Evolutionary conservation across 345 rosid species (phyloP), one percentile per base, ranked within the genome.

Genomic region (Cardamine occulta): DNA sequence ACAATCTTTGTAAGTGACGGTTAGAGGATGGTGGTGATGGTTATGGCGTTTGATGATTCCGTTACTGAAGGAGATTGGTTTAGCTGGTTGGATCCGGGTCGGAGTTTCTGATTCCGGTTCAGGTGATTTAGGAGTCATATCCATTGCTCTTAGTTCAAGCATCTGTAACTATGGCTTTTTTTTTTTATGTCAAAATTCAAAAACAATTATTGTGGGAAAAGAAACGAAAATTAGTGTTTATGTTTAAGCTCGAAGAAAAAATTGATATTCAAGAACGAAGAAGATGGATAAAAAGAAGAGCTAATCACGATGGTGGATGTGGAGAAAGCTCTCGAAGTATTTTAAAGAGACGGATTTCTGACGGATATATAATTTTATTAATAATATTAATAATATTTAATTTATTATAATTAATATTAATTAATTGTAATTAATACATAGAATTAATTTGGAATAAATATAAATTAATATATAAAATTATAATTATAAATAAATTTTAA

Each of bases 41-140:
- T 57, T 84, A 53, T 85, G 88, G 79, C 93, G 96, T 74, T 90
- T 90, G 56, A 88, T 85, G 66, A 84, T 80, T 5, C 93, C 96
- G 84, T 90, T 90, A 55, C 88, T 82, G 84, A 83, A 88, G 49
- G 86, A 79, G 26, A 86, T 37, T 14, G 88, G 88, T 80, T 90
- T 90, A 2, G 79, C 72, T 0, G 85, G 80, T 52, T 84, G 89
- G 89, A 87, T 87, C 85, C 88, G 82, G 45, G 81, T 86, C 6
- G 87, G 85, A 1, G 89, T 85, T 47, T 88, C 92, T 60, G 84
- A 75, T 53, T 83, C 93, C 0, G 85, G 84, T 66, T 88, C 91
- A 1, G 89, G 91, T 7, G 96, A 88, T 82, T 81, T 56, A 26
- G 80, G 42, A 59, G 63, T 63, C 63, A 85, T 76, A 76, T 85